Conservation (phyloP, 2,329 filamentous ascomycete genomes). For the Blumeriella jaapii region DNA sequence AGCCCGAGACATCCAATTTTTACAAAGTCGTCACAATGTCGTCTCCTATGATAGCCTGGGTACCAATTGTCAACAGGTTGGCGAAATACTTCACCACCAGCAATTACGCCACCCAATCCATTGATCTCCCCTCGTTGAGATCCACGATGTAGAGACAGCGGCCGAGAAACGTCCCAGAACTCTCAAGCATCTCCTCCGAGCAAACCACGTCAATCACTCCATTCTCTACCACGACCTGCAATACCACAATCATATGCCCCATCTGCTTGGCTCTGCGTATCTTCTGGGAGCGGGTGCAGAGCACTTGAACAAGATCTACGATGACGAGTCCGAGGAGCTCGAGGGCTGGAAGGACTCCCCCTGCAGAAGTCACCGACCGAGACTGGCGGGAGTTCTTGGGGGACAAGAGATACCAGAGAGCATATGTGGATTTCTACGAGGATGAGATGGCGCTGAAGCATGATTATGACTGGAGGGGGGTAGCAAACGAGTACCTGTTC, state of each 20-base stretch:
- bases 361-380: slow-evolving; percentile 66
- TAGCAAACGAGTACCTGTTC: slow-evolving; percentile 68
- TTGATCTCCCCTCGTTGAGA: slow-evolving; percentile 56
- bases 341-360: slow-evolving; percentile 76
- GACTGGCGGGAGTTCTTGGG: slow-evolving; percentile 86
- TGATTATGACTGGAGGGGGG: slow-evolving; percentile 73
- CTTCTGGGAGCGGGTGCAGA: slow-evolving; percentile 64
- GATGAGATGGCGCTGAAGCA: slow-evolving; percentile 63
- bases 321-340: slow-evolving; percentile 57
- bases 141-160: slow-evolving; percentile 70
- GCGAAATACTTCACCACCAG: slow-evolving; percentile 26
- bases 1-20: too few relatives aligned
- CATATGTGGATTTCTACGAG: slow-evolving; percentile 91
- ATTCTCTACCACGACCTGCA: slow-evolving; percentile 65
- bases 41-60: slow-evolving; percentile 33
- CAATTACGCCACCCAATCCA: slow-evolving; percentile 28
- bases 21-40: too few relatives aligned
- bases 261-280: slow-evolving; percentile 77
- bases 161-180: slow-evolving; percentile 70
- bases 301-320: slow-evolving; percentile 72
- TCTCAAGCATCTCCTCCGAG: slow-evolving; percentile 79
- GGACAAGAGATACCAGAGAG: slow-evolving; percentile 70
- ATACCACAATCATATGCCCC: slow-evolving; percentile 75
- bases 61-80: slow-evolving; percentile 32
- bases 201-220: slow-evolving; percentile 82